phyloP scores from a whole-genome alignment of 1,139 yeast genomes.

The Geotrichum cucujoidarum region DNA sequence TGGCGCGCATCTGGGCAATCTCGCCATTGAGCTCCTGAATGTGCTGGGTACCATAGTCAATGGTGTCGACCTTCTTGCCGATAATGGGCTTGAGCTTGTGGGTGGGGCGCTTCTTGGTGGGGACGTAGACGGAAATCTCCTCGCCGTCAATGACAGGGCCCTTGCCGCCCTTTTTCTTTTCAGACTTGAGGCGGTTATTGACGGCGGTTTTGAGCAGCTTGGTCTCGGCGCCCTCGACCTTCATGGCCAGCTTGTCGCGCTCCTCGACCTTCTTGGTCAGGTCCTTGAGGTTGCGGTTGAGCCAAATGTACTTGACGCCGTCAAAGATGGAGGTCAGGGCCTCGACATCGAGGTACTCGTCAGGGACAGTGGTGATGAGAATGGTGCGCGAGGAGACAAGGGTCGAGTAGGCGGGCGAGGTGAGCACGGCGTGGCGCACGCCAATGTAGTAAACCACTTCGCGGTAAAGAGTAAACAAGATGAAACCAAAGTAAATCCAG shows the following conservation, averaged over 20 bases:
- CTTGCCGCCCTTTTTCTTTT: slow-evolving; percentile 48
- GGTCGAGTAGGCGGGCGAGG: slow-evolving; percentile 74
- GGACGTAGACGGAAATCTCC: slow-evolving; percentile 61
- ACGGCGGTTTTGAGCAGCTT: slow-evolving; percentile 56
- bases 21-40: slow-evolving; percentile 64
- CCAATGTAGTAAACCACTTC: slow-evolving; percentile 78
- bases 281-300: slow-evolving; percentile 61
- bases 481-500: slow-evolving; percentile 69
- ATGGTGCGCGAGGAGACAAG: slow-evolving; percentile 74
- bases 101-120: slow-evolving; percentile 71
- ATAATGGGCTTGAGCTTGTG: slow-evolving; percentile 58
- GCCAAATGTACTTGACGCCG: slow-evolving; percentile 68
- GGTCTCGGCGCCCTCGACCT: slow-evolving; percentile 67
- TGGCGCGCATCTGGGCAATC: slow-evolving; percentile 48
- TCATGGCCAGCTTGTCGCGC: slow-evolving; percentile 57
- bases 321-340: slow-evolving; percentile 56
- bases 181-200: slow-evolving; percentile 55
- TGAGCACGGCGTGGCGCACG: slow-evolving; percentile 71
- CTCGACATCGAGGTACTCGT: slow-evolving; percentile 56
- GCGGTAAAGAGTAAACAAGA: slow-evolving; percentile 68
- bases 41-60: slow-evolving; percentile 62
- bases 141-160: slow-evolving; percentile 41
- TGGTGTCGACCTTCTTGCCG: slow-evolving; percentile 83
- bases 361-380: slow-evolving; percentile 75
- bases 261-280: slow-evolving; percentile 54